Base-by-base conservation (phyloP, 2,329 filamentous ascomycete genomes). In the Ophiostoma pallidulum region DNA sequence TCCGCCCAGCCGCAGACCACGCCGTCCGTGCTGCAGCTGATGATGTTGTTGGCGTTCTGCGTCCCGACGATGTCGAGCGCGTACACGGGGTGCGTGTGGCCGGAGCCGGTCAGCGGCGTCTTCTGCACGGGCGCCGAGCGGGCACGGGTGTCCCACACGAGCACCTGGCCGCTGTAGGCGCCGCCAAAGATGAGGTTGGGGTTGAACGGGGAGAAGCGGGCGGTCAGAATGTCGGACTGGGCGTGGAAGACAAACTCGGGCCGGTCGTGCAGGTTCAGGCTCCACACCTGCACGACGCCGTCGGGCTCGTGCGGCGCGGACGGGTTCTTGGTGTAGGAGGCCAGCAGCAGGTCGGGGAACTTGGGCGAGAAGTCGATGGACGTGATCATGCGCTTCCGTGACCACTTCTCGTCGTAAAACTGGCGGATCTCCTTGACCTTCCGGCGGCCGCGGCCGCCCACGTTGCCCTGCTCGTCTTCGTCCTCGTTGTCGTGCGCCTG, bases 141-240 rank as follows among this genome's bases (percentile, higher is more conserved):
- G 45, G 88, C 86, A 54, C 92, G 84, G 10, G 89, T 98, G 62
- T 98, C 94, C 92, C 92, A 98, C 16, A 98, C 77, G 40, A 97
- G 77, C 14, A 98, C 88, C 66, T 98, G 94, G 7, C 92, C 92
- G 51, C 87, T 94, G 68, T 98, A 98, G 31, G 91, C 90, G 41
- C 94, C 94, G 52, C 92, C 92, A 52, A 98, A 81, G 59, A 98
- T 94, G 46, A 98, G 75, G 57, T 95, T 96, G 4, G 91, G 91
- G 63, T 98, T 92, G 62, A 96, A 96, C 0, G 92, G 92, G n/a
- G 92, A 97, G 67, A 98, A 98, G 56, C 92, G 94, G 54, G 92
- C 92, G 0, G 90, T 86, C 13, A 98, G 75, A 45, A 98, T 88
- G 65, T 98, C 92, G 38, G 90, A 96, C 52, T 94, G 91, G 9